These are phyloP conservation scores for Onygenales sp. DNA, from an alignment of 2,329 filamentous ascomycete genomes.

Conservation along the genomic window DNA sequence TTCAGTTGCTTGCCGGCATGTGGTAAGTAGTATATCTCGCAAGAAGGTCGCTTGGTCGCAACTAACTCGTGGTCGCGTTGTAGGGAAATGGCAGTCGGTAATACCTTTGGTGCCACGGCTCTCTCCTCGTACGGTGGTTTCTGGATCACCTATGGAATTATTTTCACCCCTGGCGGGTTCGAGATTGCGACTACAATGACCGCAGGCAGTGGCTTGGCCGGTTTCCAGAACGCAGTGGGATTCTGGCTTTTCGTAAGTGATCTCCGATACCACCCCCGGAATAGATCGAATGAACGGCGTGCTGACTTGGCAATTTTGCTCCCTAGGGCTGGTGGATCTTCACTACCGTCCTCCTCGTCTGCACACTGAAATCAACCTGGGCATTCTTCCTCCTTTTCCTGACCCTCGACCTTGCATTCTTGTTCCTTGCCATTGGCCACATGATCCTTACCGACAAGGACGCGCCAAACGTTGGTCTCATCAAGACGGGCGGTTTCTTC, in stretches of 20 bases:
- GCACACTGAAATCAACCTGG: slow-evolving; percentile 66
- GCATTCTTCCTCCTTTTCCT: slow-evolving; percentile 73
- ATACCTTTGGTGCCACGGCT: slow-evolving; percentile 76
- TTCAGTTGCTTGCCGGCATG: slow-evolving; percentile 77
- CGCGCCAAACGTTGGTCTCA: slow-evolving; percentile 39
- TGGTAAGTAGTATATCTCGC: slow-evolving; percentile 47
- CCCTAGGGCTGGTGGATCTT: slow-evolving; percentile 72
- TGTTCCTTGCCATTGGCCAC: slow-evolving; percentile 60
- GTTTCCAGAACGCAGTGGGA: slow-evolving; percentile 54
- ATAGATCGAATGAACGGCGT: neutral
- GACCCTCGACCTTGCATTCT: slow-evolving; percentile 64
- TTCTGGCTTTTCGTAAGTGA: slow-evolving; percentile 57
- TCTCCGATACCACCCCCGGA: neutral
- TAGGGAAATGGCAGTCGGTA: slow-evolving; percentile 80
- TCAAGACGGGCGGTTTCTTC: slow-evolving; percentile 66
- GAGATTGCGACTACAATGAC: slow-evolving; percentile 44
- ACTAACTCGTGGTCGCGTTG: neutral
- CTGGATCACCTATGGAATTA: slow-evolving; percentile 67
- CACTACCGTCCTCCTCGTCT: slow-evolving; percentile 62
- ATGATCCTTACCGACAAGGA: slow-evolving; percentile 41
- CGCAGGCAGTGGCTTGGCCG: slow-evolving; percentile 20
- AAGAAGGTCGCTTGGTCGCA: neutral
- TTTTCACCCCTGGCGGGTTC: slow-evolving; percentile 60
- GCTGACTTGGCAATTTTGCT: slow-evolving; percentile 7
- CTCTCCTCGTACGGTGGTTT: slow-evolving; percentile 76